A percentile compares a stretch with the other conserved stretches of the same genome.
phyloP scores from a whole-genome alignment of 2,329 filamentous ascomycete genomes.

The Ascocoryne sarcoides region DNA sequence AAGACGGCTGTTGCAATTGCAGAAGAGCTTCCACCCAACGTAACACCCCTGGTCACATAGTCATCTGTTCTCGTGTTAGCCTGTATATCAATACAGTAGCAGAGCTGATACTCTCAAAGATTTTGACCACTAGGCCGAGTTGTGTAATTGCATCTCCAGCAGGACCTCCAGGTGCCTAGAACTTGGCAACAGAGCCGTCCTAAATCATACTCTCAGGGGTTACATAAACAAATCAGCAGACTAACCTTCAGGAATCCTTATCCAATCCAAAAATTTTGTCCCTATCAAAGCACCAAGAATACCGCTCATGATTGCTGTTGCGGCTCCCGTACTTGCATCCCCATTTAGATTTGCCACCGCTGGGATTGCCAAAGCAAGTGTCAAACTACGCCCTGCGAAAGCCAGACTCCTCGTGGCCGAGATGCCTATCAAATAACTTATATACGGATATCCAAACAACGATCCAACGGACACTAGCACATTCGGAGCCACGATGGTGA shows the following conservation, averaged over 20 bases:
- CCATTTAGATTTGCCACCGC: conserved; percentile 48
- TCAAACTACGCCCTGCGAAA: conserved; percentile 48
- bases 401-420: conserved; percentile 41
- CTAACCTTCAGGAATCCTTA: conserved; percentile 46
- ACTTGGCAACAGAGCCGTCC: no score
- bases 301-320: conserved; percentile 49
- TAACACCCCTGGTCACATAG: conserved; percentile 54
- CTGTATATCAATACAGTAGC: no score
- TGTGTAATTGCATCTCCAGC: no score
- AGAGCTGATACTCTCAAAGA: no score
- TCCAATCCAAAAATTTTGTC: conserved; percentile 35
- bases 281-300: conserved; percentile 51
- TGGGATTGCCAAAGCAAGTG: conserved; percentile 50
- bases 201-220: no score
- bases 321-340: conserved; percentile 46
- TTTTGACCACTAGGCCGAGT: no score
- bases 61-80: conserved; percentile 37
- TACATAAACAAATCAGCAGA: no score
- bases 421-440: conserved; percentile 48
- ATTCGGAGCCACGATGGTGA: conserved; percentile 45
- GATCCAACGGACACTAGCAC: conserved; percentile 42
- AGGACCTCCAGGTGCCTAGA: no score
- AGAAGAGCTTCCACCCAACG: conserved; percentile 50
- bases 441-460: conserved; percentile 47
- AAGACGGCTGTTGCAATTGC: conserved; percentile 51